Conservation (phyloP, 1,284 basidiomycete species). For the Ceratobasidium sp. region DNA sequence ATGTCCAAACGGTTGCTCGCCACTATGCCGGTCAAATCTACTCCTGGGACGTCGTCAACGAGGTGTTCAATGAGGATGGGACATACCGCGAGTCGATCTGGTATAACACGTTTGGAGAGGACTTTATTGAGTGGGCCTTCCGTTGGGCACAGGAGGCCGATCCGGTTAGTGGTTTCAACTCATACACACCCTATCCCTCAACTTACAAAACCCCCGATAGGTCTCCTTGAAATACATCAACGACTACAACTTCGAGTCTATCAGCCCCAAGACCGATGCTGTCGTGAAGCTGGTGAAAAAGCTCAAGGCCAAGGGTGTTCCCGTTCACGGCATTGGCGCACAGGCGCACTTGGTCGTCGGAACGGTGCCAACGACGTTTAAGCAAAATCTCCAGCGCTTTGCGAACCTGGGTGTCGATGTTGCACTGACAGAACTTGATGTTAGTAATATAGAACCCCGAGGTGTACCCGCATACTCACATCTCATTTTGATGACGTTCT, state of each 20-base stretch:
- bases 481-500: slow-evolving; percentile 34
- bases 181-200: neutral
- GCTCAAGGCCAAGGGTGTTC: slow-evolving; percentile 43
- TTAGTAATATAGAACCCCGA: slow-evolving; percentile 14
- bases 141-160: slow-evolving; percentile 43
- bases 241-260: slow-evolving; percentile 46
- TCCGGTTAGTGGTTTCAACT: slow-evolving; percentile 36
- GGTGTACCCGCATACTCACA: neutral
- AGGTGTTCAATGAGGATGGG: slow-evolving; percentile 47
- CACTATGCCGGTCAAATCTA: slow-evolving; percentile 41
- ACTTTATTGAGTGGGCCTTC: slow-evolving; percentile 46
- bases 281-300: slow-evolving; percentile 43
- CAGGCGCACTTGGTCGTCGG: slow-evolving; percentile 44
- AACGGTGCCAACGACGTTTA: slow-evolving; percentile 31
- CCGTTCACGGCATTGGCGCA: slow-evolving; percentile 44
- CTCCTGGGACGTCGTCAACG: slow-evolving; percentile 48
- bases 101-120: slow-evolving; percentile 44
- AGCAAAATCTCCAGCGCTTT: slow-evolving; percentile 40
- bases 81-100: slow-evolving; percentile 43
- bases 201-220: slow-evolving; percentile 2
- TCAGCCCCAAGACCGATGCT: slow-evolving; percentile 44
- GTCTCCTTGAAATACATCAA: slow-evolving; percentile 36
- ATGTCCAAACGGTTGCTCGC: slow-evolving; percentile 30
- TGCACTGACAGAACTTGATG: slow-evolving; percentile 43
- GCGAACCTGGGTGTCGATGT: slow-evolving; percentile 43